Base-by-base conservation (phyloP, 495 filamentous ascomycete species). In the Xylaria intraflava region DNA sequence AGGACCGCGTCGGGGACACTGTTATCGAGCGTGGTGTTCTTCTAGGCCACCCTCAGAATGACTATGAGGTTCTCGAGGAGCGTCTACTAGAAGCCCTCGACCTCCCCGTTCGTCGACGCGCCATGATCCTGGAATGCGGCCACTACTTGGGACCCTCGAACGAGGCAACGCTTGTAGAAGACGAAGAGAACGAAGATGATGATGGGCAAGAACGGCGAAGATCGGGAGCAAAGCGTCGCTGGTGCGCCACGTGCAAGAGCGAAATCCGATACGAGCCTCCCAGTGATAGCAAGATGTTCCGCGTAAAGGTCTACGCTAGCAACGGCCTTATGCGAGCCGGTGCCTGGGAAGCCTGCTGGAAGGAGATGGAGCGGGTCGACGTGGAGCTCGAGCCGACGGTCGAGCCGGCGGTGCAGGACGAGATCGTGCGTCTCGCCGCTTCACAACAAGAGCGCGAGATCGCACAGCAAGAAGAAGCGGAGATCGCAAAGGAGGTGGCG, bases 311-410 rank as follows among this genome's bases (percentile, higher is more conserved):
- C 11, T 98, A 89, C 55, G 93, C 93, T 1, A 87, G 88, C 2
- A 98, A 97, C 67, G 93, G 93, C 0, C 72, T 97, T 47, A 92
- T 98, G 88, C 79, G 83, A 38, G 83, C 89, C 11, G 90, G 89
- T 2, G 91, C 93, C 0, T 98, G 93, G 93, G 83, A 83, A 24
- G 89, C 90, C 14, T 90, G 87, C 29, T 98, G 93, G 93, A 84
- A 79, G 49, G 91, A 96, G 65, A 98, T 98, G 93, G 93, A 98
- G 69, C 80, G 91, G 27, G 88, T 97, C 7, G 93, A 98, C 69
- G 87, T 94, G 0, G 93, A 98, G 64, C 81, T 98, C 56, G 83
- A 85, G 51, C 83, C 89, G 11, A 66, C 75, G 27, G 71, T 81
- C 14, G 75, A 78, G 17, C 38, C 62, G 0, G 44, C 49, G 7